Percentiles rank a stretch among this genome's conserved stretches.
These are phyloP conservation scores for Daldinia bambusicola DNA, from an alignment of 495 filamentous ascomycete species.

Conservation along the genomic window DNA sequence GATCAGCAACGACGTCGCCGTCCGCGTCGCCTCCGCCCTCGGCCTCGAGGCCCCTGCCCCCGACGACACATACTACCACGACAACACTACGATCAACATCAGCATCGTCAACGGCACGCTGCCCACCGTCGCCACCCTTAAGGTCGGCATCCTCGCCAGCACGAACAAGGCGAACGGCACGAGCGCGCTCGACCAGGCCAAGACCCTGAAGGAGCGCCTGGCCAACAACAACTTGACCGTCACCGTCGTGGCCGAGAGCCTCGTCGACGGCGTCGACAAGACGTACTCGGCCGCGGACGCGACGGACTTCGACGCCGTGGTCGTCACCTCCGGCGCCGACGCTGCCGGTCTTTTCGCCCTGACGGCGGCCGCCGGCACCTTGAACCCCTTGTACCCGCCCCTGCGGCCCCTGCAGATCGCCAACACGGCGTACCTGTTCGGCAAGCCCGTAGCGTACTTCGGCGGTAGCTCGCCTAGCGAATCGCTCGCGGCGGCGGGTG, in stretches of 20 bases:
- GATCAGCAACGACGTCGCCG: slow-evolving; percentile 74
- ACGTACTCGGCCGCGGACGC: slow-evolving; percentile 79
- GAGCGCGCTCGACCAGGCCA: slow-evolving; percentile 57
- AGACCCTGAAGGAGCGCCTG: slow-evolving; percentile 59
- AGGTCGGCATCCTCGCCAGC: slow-evolving; percentile 73
- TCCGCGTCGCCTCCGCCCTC: slow-evolving; percentile 70
- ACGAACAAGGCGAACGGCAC: slow-evolving; percentile 39
- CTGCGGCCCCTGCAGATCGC: slow-evolving; percentile 73
- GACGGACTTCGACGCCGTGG: slow-evolving; percentile 75
- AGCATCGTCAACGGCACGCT: slow-evolving; percentile 69
- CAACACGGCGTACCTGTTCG: slow-evolving; percentile 72
- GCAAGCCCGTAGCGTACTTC: slow-evolving; percentile 75
- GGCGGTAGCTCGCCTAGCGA: slow-evolving; percentile 54
- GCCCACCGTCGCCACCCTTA: slow-evolving; percentile 69
- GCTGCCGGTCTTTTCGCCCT: slow-evolving; percentile 56
- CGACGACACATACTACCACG: slow-evolving; percentile 73
- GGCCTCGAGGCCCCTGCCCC: slow-evolving; percentile 66
- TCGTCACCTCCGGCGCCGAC: slow-evolving; percentile 68
- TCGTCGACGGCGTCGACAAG: slow-evolving; percentile 67
- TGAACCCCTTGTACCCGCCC: slow-evolving; percentile 68
- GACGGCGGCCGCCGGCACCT: slow-evolving; percentile 28
- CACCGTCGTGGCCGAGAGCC: slow-evolving; percentile 70
- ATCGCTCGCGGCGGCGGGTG: slow-evolving; percentile 58
- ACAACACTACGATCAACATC: slow-evolving; percentile 72
- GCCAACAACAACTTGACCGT: slow-evolving; percentile 61